Evolutionary conservation across 2,329 filamentous ascomycete species (phyloP).

Genomic region (Colletotrichum scovillei): DNA sequence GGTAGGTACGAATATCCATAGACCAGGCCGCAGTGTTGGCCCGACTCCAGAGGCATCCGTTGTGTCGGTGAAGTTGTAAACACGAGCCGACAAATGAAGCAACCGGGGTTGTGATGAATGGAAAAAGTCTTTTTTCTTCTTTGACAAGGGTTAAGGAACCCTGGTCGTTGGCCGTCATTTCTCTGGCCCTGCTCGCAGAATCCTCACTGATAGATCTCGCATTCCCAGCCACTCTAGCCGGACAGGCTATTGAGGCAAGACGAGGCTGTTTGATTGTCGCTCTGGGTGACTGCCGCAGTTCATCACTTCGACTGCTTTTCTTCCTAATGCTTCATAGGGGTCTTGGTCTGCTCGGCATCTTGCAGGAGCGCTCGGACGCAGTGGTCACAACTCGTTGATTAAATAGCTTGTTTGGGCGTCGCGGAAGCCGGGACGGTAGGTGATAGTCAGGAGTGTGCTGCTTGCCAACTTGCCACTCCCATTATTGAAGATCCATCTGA

Average conservation of each 20-base stretch:
- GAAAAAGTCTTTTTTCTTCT: conserved; percentile 13
- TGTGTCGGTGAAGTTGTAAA: conserved; percentile 29
- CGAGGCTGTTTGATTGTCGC: background rate
- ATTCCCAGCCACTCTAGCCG: background rate
- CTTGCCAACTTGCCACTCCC: conserved; percentile 27
- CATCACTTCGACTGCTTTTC: background rate
- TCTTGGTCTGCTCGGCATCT: background rate
- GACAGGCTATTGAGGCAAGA: background rate
- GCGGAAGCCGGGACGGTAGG: conserved; percentile 32
- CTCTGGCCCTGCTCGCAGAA: background rate
- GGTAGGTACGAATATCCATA: background rate
- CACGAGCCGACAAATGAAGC: conserved; percentile 34
- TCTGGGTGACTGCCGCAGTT: conserved; percentile 1
- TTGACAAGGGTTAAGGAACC: conserved; percentile 5
- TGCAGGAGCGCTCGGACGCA: conserved; percentile 23
- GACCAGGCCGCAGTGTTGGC: conserved; percentile 14
- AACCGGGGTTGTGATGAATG: conserved; percentile 24
- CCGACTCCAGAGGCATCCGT: conserved; percentile 30
- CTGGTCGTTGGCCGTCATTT: conserved; percentile 18
- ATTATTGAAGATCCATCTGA: conserved; percentile 30
- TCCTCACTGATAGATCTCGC: background rate
- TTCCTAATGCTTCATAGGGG: conserved; percentile 3
- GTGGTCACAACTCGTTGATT: conserved; percentile 8
- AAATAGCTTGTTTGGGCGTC: conserved; percentile 12
- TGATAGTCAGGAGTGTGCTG: conserved; percentile 25